Evolutionary conservation across 192 early-diverging fungal genomes (phyloP).

Genomic region (Entomortierella parvispora): DNA sequence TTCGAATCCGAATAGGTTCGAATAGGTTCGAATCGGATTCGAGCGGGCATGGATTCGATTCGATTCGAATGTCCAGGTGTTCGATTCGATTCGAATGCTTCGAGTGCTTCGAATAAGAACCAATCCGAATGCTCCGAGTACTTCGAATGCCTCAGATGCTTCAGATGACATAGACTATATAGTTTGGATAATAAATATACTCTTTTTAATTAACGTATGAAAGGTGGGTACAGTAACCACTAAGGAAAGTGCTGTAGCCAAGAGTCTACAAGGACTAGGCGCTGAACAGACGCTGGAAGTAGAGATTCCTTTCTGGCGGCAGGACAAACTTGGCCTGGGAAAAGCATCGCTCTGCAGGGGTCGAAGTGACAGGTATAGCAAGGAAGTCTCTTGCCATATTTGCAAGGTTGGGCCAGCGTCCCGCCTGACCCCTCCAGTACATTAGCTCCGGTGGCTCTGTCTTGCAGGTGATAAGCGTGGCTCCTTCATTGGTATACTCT

Average conservation of each 20-base stretch:
- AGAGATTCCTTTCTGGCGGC: slow-evolving; percentile 20
- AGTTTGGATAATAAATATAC: neutral
- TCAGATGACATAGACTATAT: neutral
- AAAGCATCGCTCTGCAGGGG: slow-evolving; percentile 18
- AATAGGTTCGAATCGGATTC: slow-evolving; percentile 1
- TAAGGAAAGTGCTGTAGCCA: slow-evolving; percentile 11
- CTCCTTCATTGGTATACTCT: slow-evolving; percentile 14
- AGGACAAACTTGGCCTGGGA: slow-evolving; percentile 20
- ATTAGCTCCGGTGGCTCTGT: slow-evolving; percentile 10
- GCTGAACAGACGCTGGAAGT: neutral
- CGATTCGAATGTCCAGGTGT: neutral
- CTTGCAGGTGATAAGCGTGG: neutral
- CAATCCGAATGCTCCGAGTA: slow-evolving; percentile 8
- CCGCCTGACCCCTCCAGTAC: slow-evolving; percentile 7
- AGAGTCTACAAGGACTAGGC: slow-evolving; percentile 15
- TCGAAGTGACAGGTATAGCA: slow-evolving; percentile 24
- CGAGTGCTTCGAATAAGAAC: no score
- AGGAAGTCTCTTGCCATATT: slow-evolving; percentile 20
- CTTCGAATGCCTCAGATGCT: neutral
- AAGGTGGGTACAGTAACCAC: no score
- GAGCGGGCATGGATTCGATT: neutral
- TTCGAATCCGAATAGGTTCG: slow-evolving; percentile 1
- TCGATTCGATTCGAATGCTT: slow-evolving; percentile 13
- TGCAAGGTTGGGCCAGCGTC: slow-evolving; percentile 16
- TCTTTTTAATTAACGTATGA: no score